phyloP scores from a whole-genome alignment of 1,284 basidiomycete species.

The Melampsora americana region DNA sequence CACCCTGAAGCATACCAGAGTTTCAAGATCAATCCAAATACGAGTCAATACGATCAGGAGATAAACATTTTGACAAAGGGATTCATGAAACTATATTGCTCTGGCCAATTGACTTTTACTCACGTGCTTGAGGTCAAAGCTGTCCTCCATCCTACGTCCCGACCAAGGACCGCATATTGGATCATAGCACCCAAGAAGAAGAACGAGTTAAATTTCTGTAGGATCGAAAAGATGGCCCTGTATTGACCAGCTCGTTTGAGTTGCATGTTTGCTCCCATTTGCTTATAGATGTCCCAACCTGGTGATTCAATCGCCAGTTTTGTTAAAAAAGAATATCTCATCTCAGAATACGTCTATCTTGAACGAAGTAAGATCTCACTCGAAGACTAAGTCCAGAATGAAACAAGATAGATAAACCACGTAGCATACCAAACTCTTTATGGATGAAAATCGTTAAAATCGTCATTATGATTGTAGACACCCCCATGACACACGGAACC shows the following conservation, averaged over 20 bases:
- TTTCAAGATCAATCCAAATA: background rate
- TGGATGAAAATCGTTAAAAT: background rate
- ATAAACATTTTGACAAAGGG: too few species aligned
- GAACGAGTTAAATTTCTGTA: slow-evolving; percentile 12
- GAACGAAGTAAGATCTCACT: too few species aligned
- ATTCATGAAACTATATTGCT: background rate
- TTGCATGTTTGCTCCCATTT: slow-evolving; percentile 3
- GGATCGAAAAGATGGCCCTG: background rate
- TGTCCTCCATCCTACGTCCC: background rate
- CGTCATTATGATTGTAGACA: background rate
- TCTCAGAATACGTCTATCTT: too few species aligned
- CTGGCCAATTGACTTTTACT: background rate
- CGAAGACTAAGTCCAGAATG: too few species aligned
- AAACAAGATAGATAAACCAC: background rate
- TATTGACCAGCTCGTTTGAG: background rate
- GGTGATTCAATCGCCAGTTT: too few species aligned
- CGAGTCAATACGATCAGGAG: background rate
- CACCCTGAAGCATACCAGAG: background rate
- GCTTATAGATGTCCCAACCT: slow-evolving; percentile 13
- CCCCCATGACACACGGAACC: background rate
- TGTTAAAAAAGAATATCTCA: too few species aligned
- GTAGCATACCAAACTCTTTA: slow-evolving; percentile 7
- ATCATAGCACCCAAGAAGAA: slow-evolving; percentile 10
- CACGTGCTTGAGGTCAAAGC: background rate
- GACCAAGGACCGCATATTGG: background rate